phyloP scores from a whole-genome alignment of 2,329 filamentous ascomycete species.

The Stromatinia cepivora region DNA sequence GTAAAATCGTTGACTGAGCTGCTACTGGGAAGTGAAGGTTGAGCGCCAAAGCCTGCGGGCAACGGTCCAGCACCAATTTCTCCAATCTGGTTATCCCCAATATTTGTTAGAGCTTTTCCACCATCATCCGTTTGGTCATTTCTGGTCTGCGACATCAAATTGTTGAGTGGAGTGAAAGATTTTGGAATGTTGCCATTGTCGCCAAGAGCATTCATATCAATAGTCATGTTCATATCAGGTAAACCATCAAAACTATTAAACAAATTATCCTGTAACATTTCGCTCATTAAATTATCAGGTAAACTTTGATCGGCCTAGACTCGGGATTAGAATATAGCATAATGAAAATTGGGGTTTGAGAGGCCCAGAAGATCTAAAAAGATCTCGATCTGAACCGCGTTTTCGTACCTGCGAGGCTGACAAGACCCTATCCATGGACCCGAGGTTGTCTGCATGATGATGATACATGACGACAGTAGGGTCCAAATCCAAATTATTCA shows the following conservation, averaged over 20 bases:
- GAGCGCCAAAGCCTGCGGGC: constrained; percentile 38
- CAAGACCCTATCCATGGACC: constrained; percentile 27
- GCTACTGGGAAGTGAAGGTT: constrained; percentile 38
- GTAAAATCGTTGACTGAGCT: constrained; percentile 66
- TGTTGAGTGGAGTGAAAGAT: constrained; percentile 36
- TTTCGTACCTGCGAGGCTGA: constrained; percentile 37
- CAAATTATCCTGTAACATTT: constrained; percentile 49
- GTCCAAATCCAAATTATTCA: constrained; percentile 34
- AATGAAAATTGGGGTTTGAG: not conserved
- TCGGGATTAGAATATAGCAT: constrained; percentile 16
- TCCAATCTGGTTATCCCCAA: constrained; percentile 32
- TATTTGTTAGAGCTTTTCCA: constrained; percentile 21
- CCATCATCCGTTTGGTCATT: constrained; percentile 27
- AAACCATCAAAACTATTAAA: constrained; percentile 45
- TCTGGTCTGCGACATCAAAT: constrained; percentile 29
- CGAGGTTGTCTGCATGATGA: constrained; percentile 32
- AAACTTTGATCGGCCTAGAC: constrained; percentile 28
- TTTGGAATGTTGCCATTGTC: constrained; percentile 29
- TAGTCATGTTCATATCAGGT: constrained; percentile 45
- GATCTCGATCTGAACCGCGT: not conserved
- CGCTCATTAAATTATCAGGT: constrained; percentile 39
- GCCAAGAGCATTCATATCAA: constrained; percentile 44
- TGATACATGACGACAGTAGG: constrained; percentile 28
- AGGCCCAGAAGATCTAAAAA: constrained; percentile 1
- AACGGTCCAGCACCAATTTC: constrained; percentile 40